Evolutionary conservation across 768 basidiomycete genomes (phyloP).

Genomic region (Lactifluus subvellereus): DNA sequence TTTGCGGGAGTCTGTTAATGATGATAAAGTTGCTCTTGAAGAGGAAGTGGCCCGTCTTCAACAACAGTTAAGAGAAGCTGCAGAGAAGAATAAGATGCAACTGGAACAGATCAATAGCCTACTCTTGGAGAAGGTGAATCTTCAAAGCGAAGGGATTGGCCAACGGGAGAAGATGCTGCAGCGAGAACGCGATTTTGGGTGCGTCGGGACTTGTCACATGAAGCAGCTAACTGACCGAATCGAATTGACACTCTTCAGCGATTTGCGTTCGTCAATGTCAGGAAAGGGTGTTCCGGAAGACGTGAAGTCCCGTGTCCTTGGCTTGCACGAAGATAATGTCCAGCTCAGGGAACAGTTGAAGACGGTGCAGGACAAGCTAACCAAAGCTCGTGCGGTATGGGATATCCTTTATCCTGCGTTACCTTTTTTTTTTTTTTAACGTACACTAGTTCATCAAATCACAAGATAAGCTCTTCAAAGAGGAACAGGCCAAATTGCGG

Average conservation of each 20-base stretch:
- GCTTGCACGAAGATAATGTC: constrained; percentile 73
- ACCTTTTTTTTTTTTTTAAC: neutral
- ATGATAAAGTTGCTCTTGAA: constrained; percentile 76
- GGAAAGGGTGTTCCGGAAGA: constrained; percentile 81
- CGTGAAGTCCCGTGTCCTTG: constrained; percentile 65
- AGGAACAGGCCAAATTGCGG: constrained; percentile 60
- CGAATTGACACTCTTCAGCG: constrained; percentile 38
- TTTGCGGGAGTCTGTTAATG: constrained; percentile 81
- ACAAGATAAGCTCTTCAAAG: constrained; percentile 85
- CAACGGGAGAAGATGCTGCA: constrained; percentile 84
- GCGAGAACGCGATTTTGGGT: constrained; percentile 84
- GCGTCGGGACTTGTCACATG: constrained; percentile 25
- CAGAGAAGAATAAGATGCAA: constrained; percentile 85
- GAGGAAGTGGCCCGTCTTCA: constrained; percentile 57
- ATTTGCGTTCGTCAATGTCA: constrained; percentile 68
- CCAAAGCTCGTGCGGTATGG: constrained; percentile 68
- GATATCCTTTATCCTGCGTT: neutral
- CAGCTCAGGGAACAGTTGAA: constrained; percentile 65
- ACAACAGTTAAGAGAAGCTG: constrained; percentile 62
- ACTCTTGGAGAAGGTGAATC: constrained; percentile 84
- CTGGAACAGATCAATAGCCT: constrained; percentile 81
- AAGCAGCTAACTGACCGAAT: neutral
- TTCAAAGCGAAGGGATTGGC: constrained; percentile 87
- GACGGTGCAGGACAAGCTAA: constrained; percentile 67
- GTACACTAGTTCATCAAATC: constrained; percentile 75